phyloP scores from a whole-genome alignment of 164 flowering plant species.

The Dillenia turbinata region DNA sequence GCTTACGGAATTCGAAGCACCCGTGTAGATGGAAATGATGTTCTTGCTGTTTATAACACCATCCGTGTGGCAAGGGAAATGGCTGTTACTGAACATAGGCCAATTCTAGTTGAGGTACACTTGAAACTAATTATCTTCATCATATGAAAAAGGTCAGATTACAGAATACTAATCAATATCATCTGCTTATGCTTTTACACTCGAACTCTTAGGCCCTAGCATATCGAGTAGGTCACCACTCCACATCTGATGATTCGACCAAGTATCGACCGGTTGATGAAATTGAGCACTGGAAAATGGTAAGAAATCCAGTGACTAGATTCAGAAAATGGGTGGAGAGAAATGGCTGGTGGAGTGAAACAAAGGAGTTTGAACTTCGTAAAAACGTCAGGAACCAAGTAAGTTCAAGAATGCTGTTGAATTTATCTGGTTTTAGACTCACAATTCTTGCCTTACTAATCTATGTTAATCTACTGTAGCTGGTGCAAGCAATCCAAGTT shows the following conservation, averaged over 20 bases:
- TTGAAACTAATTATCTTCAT: background rate
- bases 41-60: constrained; percentile 75
- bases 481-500: constrained; percentile 50
- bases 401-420: background rate
- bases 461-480: constrained; percentile 22
- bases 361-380: constrained; percentile 55
- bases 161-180: too few species aligned
- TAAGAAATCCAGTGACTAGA: constrained; percentile 56
- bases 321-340: constrained; percentile 77
- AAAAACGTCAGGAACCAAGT: constrained; percentile 64
- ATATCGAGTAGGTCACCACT: constrained; percentile 89
- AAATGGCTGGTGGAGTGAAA: constrained; percentile 78
- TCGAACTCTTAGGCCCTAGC: constrained; percentile 58
- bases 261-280: constrained; percentile 76
- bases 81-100: constrained; percentile 64
- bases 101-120: constrained; percentile 74
- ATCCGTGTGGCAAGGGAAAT: constrained; percentile 75
- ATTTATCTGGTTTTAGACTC: background rate
- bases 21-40: constrained; percentile 92
- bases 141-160: too few species aligned
- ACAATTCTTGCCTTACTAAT: background rate
- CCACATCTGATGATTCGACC: constrained; percentile 95
- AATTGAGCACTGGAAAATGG: constrained; percentile 74
- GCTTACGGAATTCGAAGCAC: constrained; percentile 86
- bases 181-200: too few species aligned